Evolutionary conservation across 1,139 yeast species (phyloP).

Genomic region (Hemisphaericaspora lyxosophila): DNA sequence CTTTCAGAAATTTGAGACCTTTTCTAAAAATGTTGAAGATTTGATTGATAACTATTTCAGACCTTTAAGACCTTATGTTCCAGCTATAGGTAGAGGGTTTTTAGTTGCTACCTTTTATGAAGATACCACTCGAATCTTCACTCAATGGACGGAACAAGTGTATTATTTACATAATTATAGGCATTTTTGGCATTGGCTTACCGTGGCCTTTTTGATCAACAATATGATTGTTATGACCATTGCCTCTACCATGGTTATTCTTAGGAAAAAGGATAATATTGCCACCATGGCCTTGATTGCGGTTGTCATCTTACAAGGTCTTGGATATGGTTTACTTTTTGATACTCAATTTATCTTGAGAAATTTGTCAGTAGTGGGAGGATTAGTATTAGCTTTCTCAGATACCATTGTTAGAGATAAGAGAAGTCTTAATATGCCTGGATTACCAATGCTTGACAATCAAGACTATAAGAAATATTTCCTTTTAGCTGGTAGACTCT

Average conservation of each 20-base stretch:
- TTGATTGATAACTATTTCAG: conserved; percentile 45
- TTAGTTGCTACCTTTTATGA: conserved; percentile 94
- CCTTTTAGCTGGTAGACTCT: conserved; percentile 83
- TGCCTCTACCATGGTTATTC: conserved; percentile 72
- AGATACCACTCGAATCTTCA: conserved; percentile 78
- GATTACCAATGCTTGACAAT: conserved; percentile 83
- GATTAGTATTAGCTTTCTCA: conserved; percentile 82
- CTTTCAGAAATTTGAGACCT: conserved; percentile 47
- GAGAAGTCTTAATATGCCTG: conserved; percentile 75
- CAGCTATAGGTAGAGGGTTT: conserved; percentile 83
- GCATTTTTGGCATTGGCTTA: conserved; percentile 75
- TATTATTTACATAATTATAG: conserved; percentile 80
- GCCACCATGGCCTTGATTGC: conserved; percentile 72
- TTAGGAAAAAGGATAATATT: conserved; percentile 66
- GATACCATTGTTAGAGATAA: conserved; percentile 85
- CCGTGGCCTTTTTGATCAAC: conserved; percentile 61
- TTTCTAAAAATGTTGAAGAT: conserved; percentile 47
- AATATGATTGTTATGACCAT: conserved; percentile 71
- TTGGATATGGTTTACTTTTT: conserved; percentile 83
- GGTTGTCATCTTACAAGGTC: conserved; percentile 81
- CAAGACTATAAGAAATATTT: conserved; percentile 84
- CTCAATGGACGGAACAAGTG: conserved; percentile 93
- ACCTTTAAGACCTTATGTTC: conserved; percentile 70
- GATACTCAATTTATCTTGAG: conserved; percentile 82
- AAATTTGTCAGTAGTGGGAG: conserved; percentile 90